A percentile compares a stretch with the other conserved stretches of the same genome.
phyloP scores from a whole-genome alignment of 2,329 filamentous ascomycete genomes.

The Botrytis medusae region DNA sequence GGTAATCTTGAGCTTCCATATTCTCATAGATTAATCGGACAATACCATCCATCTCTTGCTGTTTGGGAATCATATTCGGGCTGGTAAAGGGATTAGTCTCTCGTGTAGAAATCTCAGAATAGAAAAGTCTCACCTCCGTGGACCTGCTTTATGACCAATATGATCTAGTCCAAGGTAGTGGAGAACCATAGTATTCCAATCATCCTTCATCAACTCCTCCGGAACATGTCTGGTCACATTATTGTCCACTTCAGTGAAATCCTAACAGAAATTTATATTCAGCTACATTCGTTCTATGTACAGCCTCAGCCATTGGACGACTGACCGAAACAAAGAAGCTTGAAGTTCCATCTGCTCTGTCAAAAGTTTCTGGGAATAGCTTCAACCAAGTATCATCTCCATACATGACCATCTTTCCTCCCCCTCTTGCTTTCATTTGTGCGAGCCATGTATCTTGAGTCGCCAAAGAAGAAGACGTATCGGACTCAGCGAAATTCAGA shows the following conservation, averaged over 20 bases:
- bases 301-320: slow-evolving; percentile 36
- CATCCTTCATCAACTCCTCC: slow-evolving; percentile 68
- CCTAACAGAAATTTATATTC: slow-evolving; percentile 51
- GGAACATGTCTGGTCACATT: slow-evolving; percentile 93
- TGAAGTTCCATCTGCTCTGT: slow-evolving; percentile 84
- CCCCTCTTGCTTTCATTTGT: slow-evolving; percentile 74
- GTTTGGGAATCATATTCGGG: slow-evolving; percentile 89
- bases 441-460: slow-evolving; percentile 94
- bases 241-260: slow-evolving; percentile 96
- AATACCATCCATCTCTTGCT: slow-evolving; percentile 88
- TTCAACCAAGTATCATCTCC: slow-evolving; percentile 99
- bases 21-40: slow-evolving; percentile 73
- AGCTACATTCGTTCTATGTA: slow-evolving; percentile 34
- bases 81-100: slow-evolving; percentile 47
- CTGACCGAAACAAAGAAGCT: slow-evolving; percentile 97
- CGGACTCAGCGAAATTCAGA: slow-evolving; percentile 91
- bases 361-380: slow-evolving; percentile 86
- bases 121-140: slow-evolving; percentile 59
- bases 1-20: slow-evolving; percentile 68
- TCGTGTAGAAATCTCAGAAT: background rate
- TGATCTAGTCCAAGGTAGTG: slow-evolving; percentile 96
- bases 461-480: slow-evolving; percentile 83
- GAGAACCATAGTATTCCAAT: slow-evolving; percentile 92
- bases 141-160: slow-evolving; percentile 95
- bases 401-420: slow-evolving; percentile 85